A percentile compares a stretch with the other conserved stretches of the same genome.
These are phyloP conservation scores for Dioszegia crocea DNA, from an alignment of 768 basidiomycete species.

Conservation along the genomic window DNA sequence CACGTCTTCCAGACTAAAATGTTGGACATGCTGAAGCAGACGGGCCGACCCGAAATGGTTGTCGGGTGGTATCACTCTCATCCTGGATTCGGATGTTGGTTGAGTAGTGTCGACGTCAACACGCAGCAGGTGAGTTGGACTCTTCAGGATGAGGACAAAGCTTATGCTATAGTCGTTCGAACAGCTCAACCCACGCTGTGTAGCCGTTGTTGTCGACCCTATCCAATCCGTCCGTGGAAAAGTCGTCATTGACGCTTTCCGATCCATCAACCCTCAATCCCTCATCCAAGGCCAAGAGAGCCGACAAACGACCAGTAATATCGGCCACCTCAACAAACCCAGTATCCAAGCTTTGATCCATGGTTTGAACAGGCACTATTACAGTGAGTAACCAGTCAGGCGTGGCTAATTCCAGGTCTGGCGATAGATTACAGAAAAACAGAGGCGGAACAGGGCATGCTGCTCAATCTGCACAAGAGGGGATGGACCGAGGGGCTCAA, in stretches of 20 bases:
- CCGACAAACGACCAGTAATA: conserved; percentile 94
- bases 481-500: conserved; percentile 98
- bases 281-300: conserved; percentile 90
- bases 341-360: conserved; percentile 97
- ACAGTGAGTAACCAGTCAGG: conserved; percentile 51
- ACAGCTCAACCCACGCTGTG: conserved; percentile 82
- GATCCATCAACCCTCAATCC: conserved; percentile 85
- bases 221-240: conserved; percentile 89
- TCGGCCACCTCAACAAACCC: conserved; percentile 99
- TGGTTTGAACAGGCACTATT: conserved; percentile 95
- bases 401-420: conserved; percentile 53
- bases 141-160: not conserved
- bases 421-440: conserved; percentile 98
- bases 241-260: conserved; percentile 98
- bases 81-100: conserved; percentile 98
- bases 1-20: conserved; percentile 98
- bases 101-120: conserved; percentile 97
- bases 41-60: conserved; percentile 93
- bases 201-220: conserved; percentile 95
- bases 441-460: conserved; percentile 94
- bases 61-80: conserved; percentile 99
- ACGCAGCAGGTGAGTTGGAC: conserved; percentile 75
- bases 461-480: conserved; percentile 97
- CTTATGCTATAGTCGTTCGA: conserved; percentile 74
- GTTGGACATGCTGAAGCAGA: conserved; percentile 99